Percentiles rank a stretch among this genome's conserved stretches.
Conservation (phyloP, 768 basidiomycete species). For the Termitomyces sp. region DNA sequence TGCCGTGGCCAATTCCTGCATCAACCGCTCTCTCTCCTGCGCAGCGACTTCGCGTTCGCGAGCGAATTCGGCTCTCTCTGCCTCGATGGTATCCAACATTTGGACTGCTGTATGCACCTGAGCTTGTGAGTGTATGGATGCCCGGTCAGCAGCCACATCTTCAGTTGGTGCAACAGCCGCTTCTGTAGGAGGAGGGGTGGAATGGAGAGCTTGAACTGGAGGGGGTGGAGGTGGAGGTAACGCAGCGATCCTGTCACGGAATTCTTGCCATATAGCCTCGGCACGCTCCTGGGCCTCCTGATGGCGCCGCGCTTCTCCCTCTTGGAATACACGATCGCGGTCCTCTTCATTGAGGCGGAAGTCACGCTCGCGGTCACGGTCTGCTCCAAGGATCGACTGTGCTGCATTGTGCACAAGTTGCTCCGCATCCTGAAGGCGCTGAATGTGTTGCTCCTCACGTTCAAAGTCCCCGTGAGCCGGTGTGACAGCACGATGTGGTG, state of each 20-base stretch:
- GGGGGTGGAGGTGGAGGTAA: slow-evolving; percentile 20
- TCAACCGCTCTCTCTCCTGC: slow-evolving; percentile 48
- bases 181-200: background rate
- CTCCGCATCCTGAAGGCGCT: slow-evolving; percentile 48
- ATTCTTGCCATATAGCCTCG: slow-evolving; percentile 38
- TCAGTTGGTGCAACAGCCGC: slow-evolving; percentile 11
- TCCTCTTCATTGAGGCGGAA: slow-evolving; percentile 64
- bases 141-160: slow-evolving; percentile 26
- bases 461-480: slow-evolving; percentile 34
- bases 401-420: slow-evolving; percentile 41
- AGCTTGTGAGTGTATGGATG: slow-evolving; percentile 27
- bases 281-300: slow-evolving; percentile 46
- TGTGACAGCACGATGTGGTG: slow-evolving; percentile 27
- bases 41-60: slow-evolving; percentile 48
- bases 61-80: slow-evolving; percentile 54
- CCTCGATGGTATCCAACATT: slow-evolving; percentile 49
- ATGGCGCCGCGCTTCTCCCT: slow-evolving; percentile 52
- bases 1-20: slow-evolving; percentile 44
- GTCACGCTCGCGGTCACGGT: slow-evolving; percentile 56
- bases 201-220: slow-evolving; percentile 5
- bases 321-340: slow-evolving; percentile 53
- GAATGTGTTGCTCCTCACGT: slow-evolving; percentile 45
- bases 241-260: slow-evolving; percentile 31
- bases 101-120: slow-evolving; percentile 29
- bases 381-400: slow-evolving; percentile 48